These are phyloP conservation scores for Chrysochromulina tobinii DNA, from an alignment of 78 protist genomes.

Conservation along the genomic window DNA sequence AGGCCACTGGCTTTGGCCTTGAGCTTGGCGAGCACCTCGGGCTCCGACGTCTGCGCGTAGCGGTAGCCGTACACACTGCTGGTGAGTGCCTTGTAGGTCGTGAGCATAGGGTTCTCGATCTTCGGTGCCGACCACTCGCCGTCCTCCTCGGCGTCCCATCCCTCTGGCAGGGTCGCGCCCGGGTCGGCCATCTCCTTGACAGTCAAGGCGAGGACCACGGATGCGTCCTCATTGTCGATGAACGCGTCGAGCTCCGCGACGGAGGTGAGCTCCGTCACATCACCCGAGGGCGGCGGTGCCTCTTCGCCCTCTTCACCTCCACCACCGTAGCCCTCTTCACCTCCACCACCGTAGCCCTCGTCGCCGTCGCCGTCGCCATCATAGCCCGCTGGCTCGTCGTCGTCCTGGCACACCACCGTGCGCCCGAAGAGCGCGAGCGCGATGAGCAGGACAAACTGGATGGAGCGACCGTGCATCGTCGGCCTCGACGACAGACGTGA, in stretches of 20 bases:
- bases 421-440: too few relatives aligned
- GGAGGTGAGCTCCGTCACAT: background rate
- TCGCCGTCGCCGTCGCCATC: background rate
- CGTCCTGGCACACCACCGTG: too few relatives aligned
- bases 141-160: too few relatives aligned
- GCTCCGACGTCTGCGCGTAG: background rate
- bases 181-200: background rate
- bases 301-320: background rate
- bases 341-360: background rate
- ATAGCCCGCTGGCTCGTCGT: too few relatives aligned
- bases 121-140: too few relatives aligned
- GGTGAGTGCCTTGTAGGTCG: background rate
- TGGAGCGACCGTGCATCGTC: too few relatives aligned
- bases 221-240: background rate
- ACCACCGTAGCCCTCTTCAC: background rate
- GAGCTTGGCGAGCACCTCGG: background rate
- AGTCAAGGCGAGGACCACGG: background rate
- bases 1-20: background rate
- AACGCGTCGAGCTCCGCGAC: background rate
- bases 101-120: too few relatives aligned
- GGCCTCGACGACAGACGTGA: too few relatives aligned
- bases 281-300: background rate
- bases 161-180: too few relatives aligned
- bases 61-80: background rate
- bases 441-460: too few relatives aligned